Conservation (phyloP, 2,329 filamentous ascomycete genomes). For the Trichoderma semiorbis region DNA sequence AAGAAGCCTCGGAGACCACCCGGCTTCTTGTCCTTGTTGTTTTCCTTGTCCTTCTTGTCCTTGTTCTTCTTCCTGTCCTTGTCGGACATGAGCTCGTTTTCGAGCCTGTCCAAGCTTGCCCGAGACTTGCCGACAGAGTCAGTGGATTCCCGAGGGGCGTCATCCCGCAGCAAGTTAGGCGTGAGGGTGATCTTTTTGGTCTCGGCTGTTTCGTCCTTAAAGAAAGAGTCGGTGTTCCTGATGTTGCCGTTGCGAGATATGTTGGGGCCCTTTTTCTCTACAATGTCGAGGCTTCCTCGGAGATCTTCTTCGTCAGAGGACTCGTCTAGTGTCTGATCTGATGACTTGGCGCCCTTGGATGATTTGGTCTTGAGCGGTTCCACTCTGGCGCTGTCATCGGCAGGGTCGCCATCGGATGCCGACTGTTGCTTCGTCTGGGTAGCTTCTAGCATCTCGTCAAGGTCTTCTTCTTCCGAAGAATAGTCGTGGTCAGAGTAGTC, state of each 20-base stretch:
- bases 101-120: conserved; percentile 69
- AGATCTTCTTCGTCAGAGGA: conserved; percentile 35
- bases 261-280: conserved; percentile 51
- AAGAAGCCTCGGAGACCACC: conserved; percentile 59
- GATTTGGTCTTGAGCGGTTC: conserved; percentile 52
- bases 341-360: conserved; percentile 43
- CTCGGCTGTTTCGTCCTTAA: conserved; percentile 91
- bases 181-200: conserved; percentile 97
- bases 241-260: conserved; percentile 82
- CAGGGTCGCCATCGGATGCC: conserved; percentile 30
- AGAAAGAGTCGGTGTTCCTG: conserved; percentile 92
- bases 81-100: conserved; percentile 55
- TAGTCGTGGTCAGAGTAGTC: conserved; percentile 86
- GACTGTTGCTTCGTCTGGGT: conserved; percentile 32
- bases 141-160: conserved; percentile 56
- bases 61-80: conserved; percentile 75
- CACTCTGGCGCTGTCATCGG: conserved; percentile 53
- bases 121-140: conserved; percentile 49
- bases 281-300: conserved; percentile 63
- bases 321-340: conserved; percentile 33
- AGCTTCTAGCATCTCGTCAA: conserved; percentile 42
- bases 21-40: conserved; percentile 66
- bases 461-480: conserved; percentile 67
- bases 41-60: conserved; percentile 63
- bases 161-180: conserved; percentile 85